Conservation (phyloP, 768 basidiomycete genomes). For the Rhizopogon vinicolor region DNA sequence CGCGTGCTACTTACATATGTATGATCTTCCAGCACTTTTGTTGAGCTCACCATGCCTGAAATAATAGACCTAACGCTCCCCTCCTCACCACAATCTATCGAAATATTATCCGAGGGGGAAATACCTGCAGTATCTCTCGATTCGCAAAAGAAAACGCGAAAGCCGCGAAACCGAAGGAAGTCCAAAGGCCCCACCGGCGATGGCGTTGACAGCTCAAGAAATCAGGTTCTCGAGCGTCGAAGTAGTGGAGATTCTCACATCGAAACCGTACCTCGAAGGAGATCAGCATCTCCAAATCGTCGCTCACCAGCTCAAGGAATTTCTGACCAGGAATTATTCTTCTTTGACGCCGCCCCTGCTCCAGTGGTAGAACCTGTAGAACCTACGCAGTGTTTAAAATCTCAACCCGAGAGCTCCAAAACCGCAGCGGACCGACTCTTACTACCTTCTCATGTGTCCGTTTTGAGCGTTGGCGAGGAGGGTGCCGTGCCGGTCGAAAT, state of each 20-base stretch:
- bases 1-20: too few relatives aligned
- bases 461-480: conserved; percentile 33
- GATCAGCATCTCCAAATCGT: conserved; percentile 35
- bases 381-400: conserved; percentile 7
- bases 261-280: conserved; percentile 24
- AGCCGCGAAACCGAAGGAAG: conserved; percentile 22
- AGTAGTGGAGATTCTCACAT: conserved; percentile 1
- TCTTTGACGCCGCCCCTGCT: conserved; percentile 44
- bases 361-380: conserved; percentile 18
- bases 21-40: too few relatives aligned
- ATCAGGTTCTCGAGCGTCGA: conserved; percentile 12
- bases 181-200: conserved; percentile 13
- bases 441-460: conserved; percentile 67
- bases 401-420: conserved; percentile 14
- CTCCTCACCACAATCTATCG: conserved; percentile 15
- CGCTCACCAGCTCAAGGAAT: conserved; percentile 11
- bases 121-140: neutral
- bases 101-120: conserved; percentile 24
- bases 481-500: conserved; percentile 40
- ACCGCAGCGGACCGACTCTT: conserved; percentile 31
- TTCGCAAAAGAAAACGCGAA: conserved; percentile 18
- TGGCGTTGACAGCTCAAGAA: conserved; percentile 14
- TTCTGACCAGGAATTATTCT: conserved; percentile 34
- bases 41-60: conserved; percentile 18
- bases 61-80: conserved; percentile 29